These are phyloP conservation scores for Gossypium schwendimanii DNA, from an alignment of 441 rosid genomes.

Conservation along the genomic window DNA sequence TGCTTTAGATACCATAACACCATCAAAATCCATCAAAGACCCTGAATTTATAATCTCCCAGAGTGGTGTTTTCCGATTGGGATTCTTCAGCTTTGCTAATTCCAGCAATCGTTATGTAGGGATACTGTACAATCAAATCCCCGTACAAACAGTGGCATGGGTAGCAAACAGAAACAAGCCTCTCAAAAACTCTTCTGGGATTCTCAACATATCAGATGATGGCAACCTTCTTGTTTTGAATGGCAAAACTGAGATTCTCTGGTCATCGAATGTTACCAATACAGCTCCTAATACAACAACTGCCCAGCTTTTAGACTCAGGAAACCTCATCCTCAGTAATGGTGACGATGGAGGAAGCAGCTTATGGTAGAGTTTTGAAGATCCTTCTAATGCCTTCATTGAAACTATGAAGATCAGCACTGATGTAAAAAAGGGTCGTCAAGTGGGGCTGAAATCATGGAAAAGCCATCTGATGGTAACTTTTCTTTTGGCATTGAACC, in stretches of 20 bases:
- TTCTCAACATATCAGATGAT: neutral
- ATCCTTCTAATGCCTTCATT: slow-evolving; percentile 17
- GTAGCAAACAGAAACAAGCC: slow-evolving; percentile 26
- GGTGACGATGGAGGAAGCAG: neutral
- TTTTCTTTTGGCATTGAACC: too few relatives aligned
- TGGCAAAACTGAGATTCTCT: neutral
- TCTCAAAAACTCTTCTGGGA: slow-evolving; percentile 6
- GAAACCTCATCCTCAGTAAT: slow-evolving; percentile 22
- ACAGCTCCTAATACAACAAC: neutral
- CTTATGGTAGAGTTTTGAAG: slow-evolving; percentile 22
- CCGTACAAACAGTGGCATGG: slow-evolving; percentile 12
- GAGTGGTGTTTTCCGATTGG: too few relatives aligned
- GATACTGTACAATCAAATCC: slow-evolving; percentile 17
- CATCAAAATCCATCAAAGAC: too few relatives aligned
- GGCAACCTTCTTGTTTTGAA: slow-evolving; percentile 15
- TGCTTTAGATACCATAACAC: too few relatives aligned
- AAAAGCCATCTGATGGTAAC: too few relatives aligned
- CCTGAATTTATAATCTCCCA: too few relatives aligned
- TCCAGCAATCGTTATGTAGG: too few relatives aligned
- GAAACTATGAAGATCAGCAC: slow-evolving; percentile 12
- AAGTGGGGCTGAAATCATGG: neutral
- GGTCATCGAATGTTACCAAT: slow-evolving; percentile 16
- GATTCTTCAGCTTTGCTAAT: too few relatives aligned
- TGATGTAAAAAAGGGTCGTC: slow-evolving; percentile 2
- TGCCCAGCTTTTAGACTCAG: slow-evolving; percentile 20